Percentiles rank a stretch among this genome's conserved stretches.
Evolutionary conservation across 2,329 filamentous ascomycete species (phyloP).

Genomic region (Penicillium sp.): DNA sequence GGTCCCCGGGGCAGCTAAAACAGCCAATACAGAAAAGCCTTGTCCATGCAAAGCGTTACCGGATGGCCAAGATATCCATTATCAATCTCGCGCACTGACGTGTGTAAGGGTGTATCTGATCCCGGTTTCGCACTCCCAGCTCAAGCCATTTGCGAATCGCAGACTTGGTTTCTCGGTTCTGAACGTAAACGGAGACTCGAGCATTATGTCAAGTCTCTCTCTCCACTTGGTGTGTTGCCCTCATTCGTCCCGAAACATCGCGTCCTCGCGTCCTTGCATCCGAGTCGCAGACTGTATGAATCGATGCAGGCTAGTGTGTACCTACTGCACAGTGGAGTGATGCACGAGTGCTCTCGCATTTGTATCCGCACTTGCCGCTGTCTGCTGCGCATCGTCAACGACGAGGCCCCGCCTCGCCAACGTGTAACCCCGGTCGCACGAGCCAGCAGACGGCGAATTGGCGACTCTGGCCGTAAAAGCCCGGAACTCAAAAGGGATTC

Average conservation of each 20-base stretch:
- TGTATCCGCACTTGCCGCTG: conserved; percentile 25
- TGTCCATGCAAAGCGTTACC: background rate
- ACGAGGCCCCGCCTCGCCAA: conserved; percentile 10
- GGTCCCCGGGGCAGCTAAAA: background rate
- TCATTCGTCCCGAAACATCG: conserved; percentile 1
- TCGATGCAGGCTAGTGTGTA: conserved; percentile 4
- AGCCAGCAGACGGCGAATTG: conserved; percentile 7
- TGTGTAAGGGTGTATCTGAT: background rate
- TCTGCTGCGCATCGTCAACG: conserved; percentile 2
- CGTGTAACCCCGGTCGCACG: conserved; percentile 7
- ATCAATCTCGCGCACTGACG: conserved; percentile 19
- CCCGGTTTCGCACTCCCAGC: background rate
- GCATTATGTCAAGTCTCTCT: background rate
- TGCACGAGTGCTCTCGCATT: conserved; percentile 11
- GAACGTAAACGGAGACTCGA: background rate
- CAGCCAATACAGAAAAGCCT: background rate
- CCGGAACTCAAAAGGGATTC: background rate
- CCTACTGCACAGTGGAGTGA: conserved; percentile 9
- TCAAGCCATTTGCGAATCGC: background rate
- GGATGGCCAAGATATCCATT: conserved; percentile 13
- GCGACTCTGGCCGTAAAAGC: background rate
- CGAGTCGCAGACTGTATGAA: background rate
- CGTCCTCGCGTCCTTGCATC: background rate
- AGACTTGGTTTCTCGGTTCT: background rate
- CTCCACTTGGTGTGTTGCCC: background rate